These are phyloP conservation scores for Glaciozyma martinii DNA, from an alignment of 768 basidiomycete species.

Conservation along the genomic window DNA sequence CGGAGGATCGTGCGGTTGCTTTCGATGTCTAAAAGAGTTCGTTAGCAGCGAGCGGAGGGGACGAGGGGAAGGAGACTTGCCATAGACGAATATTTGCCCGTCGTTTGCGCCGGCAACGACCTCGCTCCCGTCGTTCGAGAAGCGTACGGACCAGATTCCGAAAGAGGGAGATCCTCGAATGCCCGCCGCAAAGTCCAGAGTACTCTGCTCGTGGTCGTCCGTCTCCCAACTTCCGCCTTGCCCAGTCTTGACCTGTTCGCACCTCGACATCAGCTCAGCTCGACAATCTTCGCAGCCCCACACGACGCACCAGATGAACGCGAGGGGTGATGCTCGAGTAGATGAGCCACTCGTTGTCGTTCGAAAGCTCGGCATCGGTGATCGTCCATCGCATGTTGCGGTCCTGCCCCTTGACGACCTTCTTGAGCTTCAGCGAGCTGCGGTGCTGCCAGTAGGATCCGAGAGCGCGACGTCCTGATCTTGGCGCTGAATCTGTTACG, in stretches of 20 bases:
- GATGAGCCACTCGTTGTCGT: slow-evolving; percentile 57
- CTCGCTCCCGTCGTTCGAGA: slow-evolving; percentile 93
- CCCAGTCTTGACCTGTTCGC: slow-evolving; percentile 31
- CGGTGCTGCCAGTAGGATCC: slow-evolving; percentile 42
- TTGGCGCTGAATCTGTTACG: slow-evolving; percentile 5
- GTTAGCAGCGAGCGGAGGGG: too few relatives aligned
- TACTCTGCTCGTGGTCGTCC: slow-evolving; percentile 17
- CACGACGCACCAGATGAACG: slow-evolving; percentile 38
- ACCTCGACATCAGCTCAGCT: not conserved
- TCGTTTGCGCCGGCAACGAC: slow-evolving; percentile 75
- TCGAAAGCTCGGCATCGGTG: slow-evolving; percentile 50
- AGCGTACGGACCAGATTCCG: slow-evolving; percentile 81
- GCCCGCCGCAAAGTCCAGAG: slow-evolving; percentile 35
- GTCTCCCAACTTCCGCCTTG: not conserved
- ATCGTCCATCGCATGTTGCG: slow-evolving; percentile 69
- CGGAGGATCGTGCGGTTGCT: slow-evolving; percentile 68
- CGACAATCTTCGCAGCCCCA: not conserved
- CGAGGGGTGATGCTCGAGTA: slow-evolving; percentile 65
- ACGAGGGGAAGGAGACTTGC: too few relatives aligned
- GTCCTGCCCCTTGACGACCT: slow-evolving; percentile 37
- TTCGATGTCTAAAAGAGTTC: slow-evolving; percentile 61
- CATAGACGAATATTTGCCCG: slow-evolving; percentile 52
- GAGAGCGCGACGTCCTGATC: slow-evolving; percentile 9
- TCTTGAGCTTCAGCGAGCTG: slow-evolving; percentile 48
- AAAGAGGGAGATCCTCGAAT: slow-evolving; percentile 43